Percentiles rank a stretch among this genome's conserved stretches.
Conservation (phyloP, 164 flowering plant species). For the Magnolia kwangsiensis region DNA sequence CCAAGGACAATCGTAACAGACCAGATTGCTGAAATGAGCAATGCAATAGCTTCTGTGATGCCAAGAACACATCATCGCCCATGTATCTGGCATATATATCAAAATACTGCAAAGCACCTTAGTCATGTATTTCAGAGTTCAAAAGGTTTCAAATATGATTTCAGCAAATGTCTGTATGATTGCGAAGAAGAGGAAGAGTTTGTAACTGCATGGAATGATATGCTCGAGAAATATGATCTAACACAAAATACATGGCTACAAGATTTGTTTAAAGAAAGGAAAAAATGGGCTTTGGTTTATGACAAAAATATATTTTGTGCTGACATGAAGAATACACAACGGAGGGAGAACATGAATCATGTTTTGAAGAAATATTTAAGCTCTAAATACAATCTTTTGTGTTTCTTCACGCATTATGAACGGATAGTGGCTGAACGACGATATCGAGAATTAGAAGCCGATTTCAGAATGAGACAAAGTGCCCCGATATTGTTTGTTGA, state of each 20-base stretch:
- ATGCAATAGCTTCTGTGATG: slow-evolving; percentile 7
- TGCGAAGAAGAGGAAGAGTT: slow-evolving; percentile 6
- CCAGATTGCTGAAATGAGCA: not conserved
- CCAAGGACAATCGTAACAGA: slow-evolving; percentile 10
- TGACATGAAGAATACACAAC: not conserved
- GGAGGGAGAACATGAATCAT: slow-evolving; percentile 2
- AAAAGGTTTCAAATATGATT: not conserved
- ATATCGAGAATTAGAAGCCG: not conserved
- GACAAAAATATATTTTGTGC: slow-evolving; percentile 5
- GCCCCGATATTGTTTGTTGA: not conserved
- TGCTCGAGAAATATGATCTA: slow-evolving; percentile 4
- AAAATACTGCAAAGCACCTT: slow-evolving; percentile 3
- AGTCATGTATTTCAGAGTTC: not conserved
- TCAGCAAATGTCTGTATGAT: not conserved
- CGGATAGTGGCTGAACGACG: not conserved
- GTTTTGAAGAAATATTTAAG: not conserved
- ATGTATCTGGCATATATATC: slow-evolving; percentile 7
- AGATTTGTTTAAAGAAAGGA: not conserved
- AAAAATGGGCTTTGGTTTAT: slow-evolving; percentile 9
- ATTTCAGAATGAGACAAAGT: not conserved
- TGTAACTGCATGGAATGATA: slow-evolving; percentile 3
- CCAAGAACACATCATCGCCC: not conserved
- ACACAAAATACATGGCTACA: not conserved
- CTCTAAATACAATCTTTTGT: not conserved
- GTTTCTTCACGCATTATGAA: slow-evolving; percentile 1